Evolutionary conservation across 129 eudicot genomes (phyloP).

Genomic region (Calendula officinalis): DNA sequence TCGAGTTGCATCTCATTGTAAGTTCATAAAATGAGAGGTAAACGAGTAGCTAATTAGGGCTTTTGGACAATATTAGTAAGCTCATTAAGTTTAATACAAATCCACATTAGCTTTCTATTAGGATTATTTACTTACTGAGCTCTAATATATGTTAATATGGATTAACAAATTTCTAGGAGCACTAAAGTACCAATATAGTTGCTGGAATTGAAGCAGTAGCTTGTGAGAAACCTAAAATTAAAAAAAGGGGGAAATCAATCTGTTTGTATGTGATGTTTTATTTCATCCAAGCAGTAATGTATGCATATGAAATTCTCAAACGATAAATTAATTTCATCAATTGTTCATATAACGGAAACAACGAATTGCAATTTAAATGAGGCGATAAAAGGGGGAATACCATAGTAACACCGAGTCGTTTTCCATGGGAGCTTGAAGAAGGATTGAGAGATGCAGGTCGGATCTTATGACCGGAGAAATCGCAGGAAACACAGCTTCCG

Average conservation of each 20-base stretch:
- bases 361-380: not conserved
- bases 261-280: not conserved
- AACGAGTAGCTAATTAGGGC: slow-evolving; percentile 2
- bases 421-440: slow-evolving; percentile 39
- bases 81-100: not conserved
- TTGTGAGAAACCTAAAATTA: not conserved
- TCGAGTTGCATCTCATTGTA: slow-evolving; percentile 7
- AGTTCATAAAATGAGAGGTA: not conserved
- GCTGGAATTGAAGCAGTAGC: slow-evolving; percentile 12
- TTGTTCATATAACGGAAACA: not conserved
- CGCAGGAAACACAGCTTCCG: slow-evolving; percentile 43
- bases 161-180: slow-evolving; percentile 2
- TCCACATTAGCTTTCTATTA: not conserved
- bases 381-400: slow-evolving; percentile 32
- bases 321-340: not conserved
- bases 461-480: slow-evolving; percentile 51
- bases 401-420: slow-evolving; percentile 75
- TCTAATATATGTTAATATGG: not conserved
- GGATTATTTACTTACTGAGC: not conserved
- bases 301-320: not conserved
- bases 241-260: not conserved
- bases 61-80: slow-evolving; percentile 3
- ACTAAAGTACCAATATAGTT: not conserved
- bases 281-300: slow-evolving; percentile 3
- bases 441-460: slow-evolving; percentile 56